These are phyloP conservation scores for Paramyrothecium sp. DNA, from an alignment of 2,329 filamentous ascomycete genomes.

Conservation along the genomic window DNA sequence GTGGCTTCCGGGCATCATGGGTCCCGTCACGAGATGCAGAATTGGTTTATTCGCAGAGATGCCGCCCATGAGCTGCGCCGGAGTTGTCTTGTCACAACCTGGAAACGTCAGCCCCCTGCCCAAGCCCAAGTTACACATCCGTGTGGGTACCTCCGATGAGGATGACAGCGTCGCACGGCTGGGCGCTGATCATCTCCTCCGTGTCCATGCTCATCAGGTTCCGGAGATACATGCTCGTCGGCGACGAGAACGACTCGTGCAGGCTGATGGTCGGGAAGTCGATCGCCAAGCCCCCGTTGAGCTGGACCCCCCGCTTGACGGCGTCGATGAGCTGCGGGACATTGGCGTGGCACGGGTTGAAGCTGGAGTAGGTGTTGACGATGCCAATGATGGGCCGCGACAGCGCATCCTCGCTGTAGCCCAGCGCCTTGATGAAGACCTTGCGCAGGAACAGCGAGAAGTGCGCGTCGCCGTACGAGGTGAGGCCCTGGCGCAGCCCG, in stretches of 20 bases:
- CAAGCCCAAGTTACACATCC: neutral
- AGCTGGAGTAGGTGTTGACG: conserved; percentile 69
- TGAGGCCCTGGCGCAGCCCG: conserved; percentile 63
- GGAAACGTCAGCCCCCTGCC: fast-evolving
- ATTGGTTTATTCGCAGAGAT: conserved; percentile 74
- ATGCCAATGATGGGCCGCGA: conserved; percentile 72
- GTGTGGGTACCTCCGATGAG: conserved; percentile 58
- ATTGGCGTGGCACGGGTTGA: conserved; percentile 75
- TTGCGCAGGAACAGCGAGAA: conserved; percentile 75
- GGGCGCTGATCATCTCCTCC: conserved; percentile 73
- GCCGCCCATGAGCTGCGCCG: conserved; percentile 73
- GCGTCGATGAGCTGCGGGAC: conserved; percentile 71
- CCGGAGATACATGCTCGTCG: conserved; percentile 72
- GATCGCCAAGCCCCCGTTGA: conserved; percentile 65
- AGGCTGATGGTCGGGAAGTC: conserved; percentile 75
- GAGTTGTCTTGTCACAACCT: conserved; percentile 75
- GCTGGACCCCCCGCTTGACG: conserved; percentile 64
- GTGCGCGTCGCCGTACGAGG: conserved; percentile 71
- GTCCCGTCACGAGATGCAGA: conserved; percentile 66
- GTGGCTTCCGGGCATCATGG: conserved; percentile 73
- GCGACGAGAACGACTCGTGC: conserved; percentile 66
- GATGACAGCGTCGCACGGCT: conserved; percentile 67
- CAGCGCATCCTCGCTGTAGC: conserved; percentile 70
- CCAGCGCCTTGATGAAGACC: conserved; percentile 74
- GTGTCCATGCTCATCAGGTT: conserved; percentile 81